These are phyloP conservation scores for Candida yuanshanica DNA, from an alignment of 805 yeast genomes.

Conservation along the genomic window DNA sequence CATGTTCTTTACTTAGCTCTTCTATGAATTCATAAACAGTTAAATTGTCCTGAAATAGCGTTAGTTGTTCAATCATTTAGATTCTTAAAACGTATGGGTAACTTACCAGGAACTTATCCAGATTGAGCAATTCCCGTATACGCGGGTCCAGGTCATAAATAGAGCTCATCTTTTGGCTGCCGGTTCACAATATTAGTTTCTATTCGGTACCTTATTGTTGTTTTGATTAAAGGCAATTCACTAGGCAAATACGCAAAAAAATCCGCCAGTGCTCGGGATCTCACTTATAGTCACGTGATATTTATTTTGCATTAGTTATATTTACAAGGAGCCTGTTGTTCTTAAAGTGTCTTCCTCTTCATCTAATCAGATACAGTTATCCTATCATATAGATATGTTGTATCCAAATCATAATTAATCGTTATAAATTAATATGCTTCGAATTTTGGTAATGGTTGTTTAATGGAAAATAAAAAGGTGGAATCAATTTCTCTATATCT, in stretches of 20 bases:
- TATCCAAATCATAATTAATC: too few species aligned
- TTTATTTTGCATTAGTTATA: too few species aligned
- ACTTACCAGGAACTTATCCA: slow-evolving; percentile 51
- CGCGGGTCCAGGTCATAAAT: slow-evolving; percentile 61
- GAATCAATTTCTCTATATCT: too few species aligned
- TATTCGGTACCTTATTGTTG: not conserved
- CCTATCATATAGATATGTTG: too few species aligned
- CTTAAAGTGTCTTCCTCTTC: too few species aligned
- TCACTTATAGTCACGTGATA: not conserved
- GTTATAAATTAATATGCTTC: too few species aligned
- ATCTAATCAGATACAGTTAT: too few species aligned
- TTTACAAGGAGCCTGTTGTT: too few species aligned
- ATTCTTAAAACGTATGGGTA: not conserved
- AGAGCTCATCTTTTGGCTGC: slow-evolving; percentile 29
- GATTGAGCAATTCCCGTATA: slow-evolving; percentile 46
- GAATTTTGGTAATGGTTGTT: too few species aligned
- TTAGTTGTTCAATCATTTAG: not conserved
- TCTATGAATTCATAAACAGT: slow-evolving; percentile 79
- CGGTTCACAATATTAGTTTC: not conserved
- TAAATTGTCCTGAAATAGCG: slow-evolving; percentile 41
- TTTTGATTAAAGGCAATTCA: not conserved
- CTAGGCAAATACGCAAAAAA: not conserved
- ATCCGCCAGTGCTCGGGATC: not conserved
- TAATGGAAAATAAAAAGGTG: too few species aligned
- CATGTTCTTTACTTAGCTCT: slow-evolving; percentile 65